Evolutionary conservation across 306 rosid genomes (phyloP).

Genomic region (Cicer bijugum): DNA sequence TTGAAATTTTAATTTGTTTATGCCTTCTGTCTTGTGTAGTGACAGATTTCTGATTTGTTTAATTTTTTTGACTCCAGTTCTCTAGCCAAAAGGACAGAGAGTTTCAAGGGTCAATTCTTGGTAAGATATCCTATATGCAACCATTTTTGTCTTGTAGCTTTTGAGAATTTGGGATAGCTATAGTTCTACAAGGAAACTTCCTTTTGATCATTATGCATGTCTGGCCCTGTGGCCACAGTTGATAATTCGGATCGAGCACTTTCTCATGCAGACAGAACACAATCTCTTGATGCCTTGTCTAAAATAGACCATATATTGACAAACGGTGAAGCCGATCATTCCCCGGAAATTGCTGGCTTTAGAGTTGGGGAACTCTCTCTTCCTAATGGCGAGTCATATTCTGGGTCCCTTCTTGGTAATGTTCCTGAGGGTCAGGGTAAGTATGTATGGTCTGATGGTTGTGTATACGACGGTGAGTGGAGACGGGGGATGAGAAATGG

Average conservation of each 20-base stretch:
- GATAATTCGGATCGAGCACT: slow-evolving; percentile 62
- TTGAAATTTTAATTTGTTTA: not conserved
- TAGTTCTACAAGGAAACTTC: slow-evolving; percentile 53
- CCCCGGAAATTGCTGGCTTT: slow-evolving; percentile 69
- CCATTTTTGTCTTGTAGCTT: slow-evolving; percentile 52
- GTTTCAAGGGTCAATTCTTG: slow-evolving; percentile 44
- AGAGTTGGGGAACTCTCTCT: slow-evolving; percentile 74
- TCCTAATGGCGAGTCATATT: slow-evolving; percentile 73
- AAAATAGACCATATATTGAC: slow-evolving; percentile 50
- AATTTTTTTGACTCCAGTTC: slow-evolving; percentile 30
- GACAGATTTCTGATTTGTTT: slow-evolving; percentile 40
- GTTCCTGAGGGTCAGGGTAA: slow-evolving; percentile 82
- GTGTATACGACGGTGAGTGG: slow-evolving; percentile 94
- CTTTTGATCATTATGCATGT: slow-evolving; percentile 88
- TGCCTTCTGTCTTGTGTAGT: slow-evolving; percentile 35
- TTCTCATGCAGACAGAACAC: slow-evolving; percentile 74
- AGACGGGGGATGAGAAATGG: slow-evolving; percentile 96
- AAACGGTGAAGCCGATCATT: slow-evolving; percentile 56
- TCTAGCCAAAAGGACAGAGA: slow-evolving; percentile 54
- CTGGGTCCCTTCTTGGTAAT: slow-evolving; percentile 81
- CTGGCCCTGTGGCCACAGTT: slow-evolving; percentile 87
- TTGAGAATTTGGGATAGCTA: slow-evolving; percentile 49
- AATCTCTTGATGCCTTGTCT: slow-evolving; percentile 67
- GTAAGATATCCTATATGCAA: slow-evolving; percentile 47
- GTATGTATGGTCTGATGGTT: slow-evolving; percentile 90